Conservation (phyloP, 352 stramenopile species). For the Phytopythium delawarense region DNA sequence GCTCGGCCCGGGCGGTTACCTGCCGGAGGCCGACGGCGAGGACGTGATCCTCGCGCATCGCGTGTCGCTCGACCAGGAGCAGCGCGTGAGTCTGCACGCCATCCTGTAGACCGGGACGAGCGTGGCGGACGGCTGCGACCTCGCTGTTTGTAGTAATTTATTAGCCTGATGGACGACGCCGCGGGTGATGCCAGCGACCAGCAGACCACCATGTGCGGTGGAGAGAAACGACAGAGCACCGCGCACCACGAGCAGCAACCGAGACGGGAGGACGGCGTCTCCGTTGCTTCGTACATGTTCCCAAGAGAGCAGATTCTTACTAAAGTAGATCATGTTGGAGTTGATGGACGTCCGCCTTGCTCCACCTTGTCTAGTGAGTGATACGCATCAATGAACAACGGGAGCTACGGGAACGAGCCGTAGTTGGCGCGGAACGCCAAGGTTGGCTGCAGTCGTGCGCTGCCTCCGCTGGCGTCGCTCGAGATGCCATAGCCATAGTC, state of each 20-base stretch:
- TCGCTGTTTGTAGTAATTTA: constrained; percentile 8
- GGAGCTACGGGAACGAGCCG: constrained; percentile 16
- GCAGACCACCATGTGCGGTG: neutral
- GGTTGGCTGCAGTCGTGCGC: neutral
- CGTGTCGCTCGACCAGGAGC: constrained; percentile 53
- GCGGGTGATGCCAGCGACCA: neutral
- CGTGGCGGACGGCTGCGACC: neutral
- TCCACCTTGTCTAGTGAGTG: neutral
- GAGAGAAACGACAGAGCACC: neutral
- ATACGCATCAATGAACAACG: neutral
- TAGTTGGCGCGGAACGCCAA: constrained; percentile 14
- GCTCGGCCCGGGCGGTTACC: constrained; percentile 16
- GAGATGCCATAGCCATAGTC: neutral
- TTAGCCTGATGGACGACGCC: constrained; percentile 4
- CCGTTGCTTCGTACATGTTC: neutral
- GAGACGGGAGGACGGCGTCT: neutral
- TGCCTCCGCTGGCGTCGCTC: neutral
- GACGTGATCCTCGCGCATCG: constrained; percentile 56
- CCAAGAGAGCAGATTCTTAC: neutral
- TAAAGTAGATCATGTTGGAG: constrained; percentile 2
- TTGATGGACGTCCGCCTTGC: neutral
- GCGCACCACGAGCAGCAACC: neutral
- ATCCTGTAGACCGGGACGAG: constrained; percentile 34
- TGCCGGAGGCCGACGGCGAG: constrained; percentile 28
- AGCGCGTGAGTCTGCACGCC: constrained; percentile 59